These are phyloP conservation scores for Rhizopogon vesiculosus DNA, from an alignment of 768 basidiomycete species.

Conservation along the genomic window DNA sequence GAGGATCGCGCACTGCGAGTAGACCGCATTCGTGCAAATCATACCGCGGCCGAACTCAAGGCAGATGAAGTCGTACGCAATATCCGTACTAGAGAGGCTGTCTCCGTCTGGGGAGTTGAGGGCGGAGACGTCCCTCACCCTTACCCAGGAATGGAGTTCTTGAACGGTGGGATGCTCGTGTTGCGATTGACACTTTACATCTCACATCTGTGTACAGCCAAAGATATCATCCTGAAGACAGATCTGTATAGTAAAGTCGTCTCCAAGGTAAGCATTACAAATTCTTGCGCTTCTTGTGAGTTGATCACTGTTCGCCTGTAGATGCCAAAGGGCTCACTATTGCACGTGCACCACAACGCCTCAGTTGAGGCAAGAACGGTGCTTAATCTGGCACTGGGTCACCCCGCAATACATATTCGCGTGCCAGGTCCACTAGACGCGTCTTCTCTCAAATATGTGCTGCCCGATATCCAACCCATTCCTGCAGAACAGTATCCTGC, in stretches of 20 bases:
- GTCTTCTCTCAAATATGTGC: slow-evolving; percentile 16
- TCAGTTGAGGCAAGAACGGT: slow-evolving; percentile 32
- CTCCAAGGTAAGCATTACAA: slow-evolving; percentile 21
- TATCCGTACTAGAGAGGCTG: slow-evolving; percentile 49
- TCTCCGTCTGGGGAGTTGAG: slow-evolving; percentile 52
- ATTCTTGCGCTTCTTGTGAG: background rate
- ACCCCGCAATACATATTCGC: slow-evolving; percentile 36
- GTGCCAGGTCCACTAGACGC: slow-evolving; percentile 15
- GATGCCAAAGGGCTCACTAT: slow-evolving; percentile 46
- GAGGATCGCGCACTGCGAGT: slow-evolving; percentile 46
- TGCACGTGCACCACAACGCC: slow-evolving; percentile 42
- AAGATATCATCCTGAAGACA: slow-evolving; percentile 31
- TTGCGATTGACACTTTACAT: background rate
- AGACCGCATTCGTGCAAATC: slow-evolving; percentile 29
- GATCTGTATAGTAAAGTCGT: slow-evolving; percentile 33
- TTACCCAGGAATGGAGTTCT: slow-evolving; percentile 74
- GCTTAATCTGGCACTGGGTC: slow-evolving; percentile 32
- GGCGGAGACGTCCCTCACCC: slow-evolving; percentile 49
- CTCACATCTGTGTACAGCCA: slow-evolving; percentile 17
- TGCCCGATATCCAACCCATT: slow-evolving; percentile 34
- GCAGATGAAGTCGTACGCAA: slow-evolving; percentile 54
- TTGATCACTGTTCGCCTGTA: slow-evolving; percentile 1
- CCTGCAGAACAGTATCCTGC: slow-evolving; percentile 14
- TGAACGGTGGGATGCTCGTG: slow-evolving; percentile 44
- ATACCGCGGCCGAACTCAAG: slow-evolving; percentile 36